phyloP scores from a whole-genome alignment of 2,329 filamentous ascomycete genomes.

The Massarina eburnea region DNA sequence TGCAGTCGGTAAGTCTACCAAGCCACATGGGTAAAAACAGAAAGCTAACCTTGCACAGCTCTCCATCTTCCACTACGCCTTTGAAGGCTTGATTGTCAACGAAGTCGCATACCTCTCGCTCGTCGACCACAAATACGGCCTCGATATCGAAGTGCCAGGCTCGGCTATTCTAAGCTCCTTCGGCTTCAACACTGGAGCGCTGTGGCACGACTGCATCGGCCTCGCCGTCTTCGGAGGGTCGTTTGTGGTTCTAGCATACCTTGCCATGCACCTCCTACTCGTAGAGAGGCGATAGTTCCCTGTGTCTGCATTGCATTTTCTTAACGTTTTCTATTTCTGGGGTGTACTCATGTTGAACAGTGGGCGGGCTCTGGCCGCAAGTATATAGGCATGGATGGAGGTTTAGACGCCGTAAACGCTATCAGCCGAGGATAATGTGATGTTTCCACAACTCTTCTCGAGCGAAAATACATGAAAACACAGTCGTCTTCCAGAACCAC shows the following conservation, averaged over 20 bases:
- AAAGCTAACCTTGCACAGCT: constrained; percentile 52
- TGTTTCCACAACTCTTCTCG: not conserved
- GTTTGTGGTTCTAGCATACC: constrained; percentile 87
- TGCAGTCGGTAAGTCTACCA: constrained; percentile 68
- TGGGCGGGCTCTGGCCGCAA: too few relatives aligned
- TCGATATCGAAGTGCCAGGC: constrained; percentile 94
- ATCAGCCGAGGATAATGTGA: not conserved
- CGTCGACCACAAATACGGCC: constrained; percentile 90
- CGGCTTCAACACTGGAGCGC: constrained; percentile 83
- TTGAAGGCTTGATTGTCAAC: constrained; percentile 95
- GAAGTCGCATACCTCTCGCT: constrained; percentile 89
- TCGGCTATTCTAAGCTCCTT: constrained; percentile 93
- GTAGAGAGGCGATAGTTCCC: constrained; percentile 76
- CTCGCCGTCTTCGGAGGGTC: constrained; percentile 77
- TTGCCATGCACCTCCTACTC: constrained; percentile 88
- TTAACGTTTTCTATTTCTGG: not conserved
- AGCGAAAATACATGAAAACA: not conserved
- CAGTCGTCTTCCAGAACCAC: not conserved
- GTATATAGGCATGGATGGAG: not conserved
- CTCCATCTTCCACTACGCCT: constrained; percentile 97
- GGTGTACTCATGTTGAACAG: not conserved
- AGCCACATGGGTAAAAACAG: not conserved
- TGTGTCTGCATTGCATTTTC: not conserved
- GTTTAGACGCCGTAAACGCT: not conserved
- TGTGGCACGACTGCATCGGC: constrained; percentile 83